Evolutionary conservation across 257 asterid genomes (phyloP).

Genomic region (Solanum sejunctum): DNA sequence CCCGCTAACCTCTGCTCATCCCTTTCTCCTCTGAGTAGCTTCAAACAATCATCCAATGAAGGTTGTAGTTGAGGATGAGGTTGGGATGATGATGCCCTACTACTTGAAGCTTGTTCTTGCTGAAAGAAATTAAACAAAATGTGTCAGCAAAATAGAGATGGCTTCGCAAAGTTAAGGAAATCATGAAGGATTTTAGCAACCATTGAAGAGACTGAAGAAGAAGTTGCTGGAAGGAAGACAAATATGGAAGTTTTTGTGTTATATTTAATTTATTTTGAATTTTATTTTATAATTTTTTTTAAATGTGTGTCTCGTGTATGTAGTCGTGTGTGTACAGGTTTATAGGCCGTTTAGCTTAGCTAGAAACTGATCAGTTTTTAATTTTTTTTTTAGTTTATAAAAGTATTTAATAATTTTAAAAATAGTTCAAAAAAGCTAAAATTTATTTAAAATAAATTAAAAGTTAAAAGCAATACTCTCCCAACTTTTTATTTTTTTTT

Average conservation of each 20-base stretch:
- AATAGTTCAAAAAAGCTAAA: too few species aligned
- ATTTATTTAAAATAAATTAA: too few species aligned
- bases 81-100: not conserved
- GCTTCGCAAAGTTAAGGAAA: not conserved
- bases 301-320: too few species aligned
- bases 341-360: too few species aligned
- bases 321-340: too few species aligned
- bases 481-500: too few species aligned
- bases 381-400: too few species aligned
- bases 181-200: not conserved
- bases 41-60: conserved; percentile 45
- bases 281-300: too few species aligned
- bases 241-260: not conserved
- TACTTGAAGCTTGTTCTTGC: not conserved
- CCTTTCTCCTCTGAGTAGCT: conserved; percentile 50
- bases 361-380: too few species aligned
- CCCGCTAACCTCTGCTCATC: conserved; percentile 82
- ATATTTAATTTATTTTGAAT: too few species aligned
- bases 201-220: not conserved
- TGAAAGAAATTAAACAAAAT: not conserved
- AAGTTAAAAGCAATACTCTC: too few species aligned
- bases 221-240: not conserved
- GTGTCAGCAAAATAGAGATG: not conserved
- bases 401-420: too few species aligned
- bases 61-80: conserved; percentile 15